A percentile compares a stretch with the other conserved stretches of the same genome.
Conservation (phyloP, 257 asterid species). For the Nicotiana undulata region DNA sequence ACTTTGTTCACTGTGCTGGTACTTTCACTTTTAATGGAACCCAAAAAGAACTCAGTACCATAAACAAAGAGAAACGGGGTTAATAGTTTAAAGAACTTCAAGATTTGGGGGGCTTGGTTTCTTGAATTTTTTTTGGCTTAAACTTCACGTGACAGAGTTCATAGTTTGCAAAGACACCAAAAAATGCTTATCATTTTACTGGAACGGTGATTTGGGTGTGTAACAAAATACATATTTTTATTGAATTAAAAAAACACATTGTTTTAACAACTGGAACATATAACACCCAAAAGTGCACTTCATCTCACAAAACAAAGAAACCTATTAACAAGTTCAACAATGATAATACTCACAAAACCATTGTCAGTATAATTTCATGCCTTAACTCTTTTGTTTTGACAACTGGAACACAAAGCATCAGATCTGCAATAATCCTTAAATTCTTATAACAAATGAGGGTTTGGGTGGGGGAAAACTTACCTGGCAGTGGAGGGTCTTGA, state of each 20-base stretch:
- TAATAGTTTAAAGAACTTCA: not conserved
- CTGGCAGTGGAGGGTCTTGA: too few species aligned
- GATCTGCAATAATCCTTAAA: too few species aligned
- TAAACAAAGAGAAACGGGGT: not conserved
- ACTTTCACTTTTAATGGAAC: not conserved
- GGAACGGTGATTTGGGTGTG: slow-evolving; percentile 10
- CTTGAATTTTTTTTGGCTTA: not conserved
- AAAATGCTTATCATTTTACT: slow-evolving; percentile 9
- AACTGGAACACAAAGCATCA: too few species aligned
- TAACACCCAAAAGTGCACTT: not conserved
- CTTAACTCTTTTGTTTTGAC: not conserved
- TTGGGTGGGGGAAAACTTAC: too few species aligned
- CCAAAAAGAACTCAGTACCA: not conserved
- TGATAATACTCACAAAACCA: not conserved
- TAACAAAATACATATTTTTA: not conserved
- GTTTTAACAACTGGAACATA: not conserved
- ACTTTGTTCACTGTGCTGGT: not conserved
- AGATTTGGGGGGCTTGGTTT: slow-evolving; percentile 7
- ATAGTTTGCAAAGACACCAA: slow-evolving; percentile 20
- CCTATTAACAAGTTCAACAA: not conserved
- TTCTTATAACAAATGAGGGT: too few species aligned
- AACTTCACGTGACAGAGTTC: slow-evolving; percentile 32
- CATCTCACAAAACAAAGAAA: not conserved
- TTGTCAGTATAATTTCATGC: not conserved
- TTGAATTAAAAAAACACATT: slow-evolving; percentile 14